Percentiles rank a stretch among this genome's conserved stretches.
These are phyloP conservation scores for Warburgia ugandensis DNA, from an alignment of 164 flowering plant genomes.

Conservation along the genomic window DNA sequence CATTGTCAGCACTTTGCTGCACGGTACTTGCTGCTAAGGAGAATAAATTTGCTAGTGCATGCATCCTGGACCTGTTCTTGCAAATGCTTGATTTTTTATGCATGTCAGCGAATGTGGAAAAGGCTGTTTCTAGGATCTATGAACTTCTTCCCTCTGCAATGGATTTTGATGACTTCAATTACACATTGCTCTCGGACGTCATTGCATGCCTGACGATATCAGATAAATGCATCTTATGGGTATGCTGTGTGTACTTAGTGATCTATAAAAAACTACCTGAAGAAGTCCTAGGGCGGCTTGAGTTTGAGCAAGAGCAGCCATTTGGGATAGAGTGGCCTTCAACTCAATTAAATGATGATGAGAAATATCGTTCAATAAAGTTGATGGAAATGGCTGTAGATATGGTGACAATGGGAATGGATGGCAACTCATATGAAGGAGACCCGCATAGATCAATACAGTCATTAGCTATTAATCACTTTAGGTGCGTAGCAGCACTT, in stretches of 20 bases:
- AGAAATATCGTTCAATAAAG: slow-evolving; percentile 36
- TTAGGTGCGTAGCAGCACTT: slow-evolving; percentile 43
- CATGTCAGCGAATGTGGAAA: slow-evolving; percentile 53
- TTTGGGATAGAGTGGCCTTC: slow-evolving; percentile 60
- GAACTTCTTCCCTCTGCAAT: slow-evolving; percentile 23
- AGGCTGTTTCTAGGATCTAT: slow-evolving; percentile 40
- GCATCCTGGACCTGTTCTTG: slow-evolving; percentile 74
- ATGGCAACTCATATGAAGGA: slow-evolving; percentile 18
- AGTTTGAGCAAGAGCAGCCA: slow-evolving; percentile 48
- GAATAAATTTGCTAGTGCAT: slow-evolving; percentile 41
- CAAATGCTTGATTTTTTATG: slow-evolving; percentile 64
- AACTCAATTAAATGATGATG: slow-evolving; percentile 31
- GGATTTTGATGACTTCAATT: slow-evolving; percentile 20
- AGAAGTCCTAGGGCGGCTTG: slow-evolving; percentile 45
- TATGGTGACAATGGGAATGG: slow-evolving; percentile 21
- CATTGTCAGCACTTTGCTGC: slow-evolving; percentile 48
- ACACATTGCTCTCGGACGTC: slow-evolving; percentile 33
- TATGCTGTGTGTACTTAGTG: slow-evolving; percentile 67
- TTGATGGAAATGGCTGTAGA: slow-evolving; percentile 44
- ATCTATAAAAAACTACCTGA: slow-evolving; percentile 78
- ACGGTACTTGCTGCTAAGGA: slow-evolving; percentile 30
- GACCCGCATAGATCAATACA: slow-evolving; percentile 24
- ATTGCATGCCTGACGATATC: slow-evolving; percentile 46
- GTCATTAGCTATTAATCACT: slow-evolving; percentile 49
- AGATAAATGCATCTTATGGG: slow-evolving; percentile 77